These are phyloP conservation scores for Grosmannia serpens DNA, from an alignment of 2,329 filamentous ascomycete genomes.

Conservation along the genomic window DNA sequence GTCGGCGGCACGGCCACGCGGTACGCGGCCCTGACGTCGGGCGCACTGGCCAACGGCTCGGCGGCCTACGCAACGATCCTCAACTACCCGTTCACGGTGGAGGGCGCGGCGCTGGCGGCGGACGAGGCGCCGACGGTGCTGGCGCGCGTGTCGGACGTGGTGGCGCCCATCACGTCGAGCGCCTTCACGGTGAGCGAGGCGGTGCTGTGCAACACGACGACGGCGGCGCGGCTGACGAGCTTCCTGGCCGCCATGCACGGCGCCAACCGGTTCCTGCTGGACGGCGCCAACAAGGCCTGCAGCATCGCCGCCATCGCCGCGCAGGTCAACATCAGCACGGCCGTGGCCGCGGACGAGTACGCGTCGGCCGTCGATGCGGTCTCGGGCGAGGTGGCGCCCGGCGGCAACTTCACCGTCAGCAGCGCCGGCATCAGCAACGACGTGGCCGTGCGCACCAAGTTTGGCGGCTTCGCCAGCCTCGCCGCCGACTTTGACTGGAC, in stretches of 20 bases:
- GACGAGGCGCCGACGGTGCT: constrained; percentile 14
- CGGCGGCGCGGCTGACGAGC: constrained; percentile 9
- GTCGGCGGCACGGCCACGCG: constrained; percentile 18
- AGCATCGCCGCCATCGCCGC: constrained; percentile 14
- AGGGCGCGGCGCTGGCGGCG: constrained; percentile 2
- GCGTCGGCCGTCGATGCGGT: constrained; percentile 12
- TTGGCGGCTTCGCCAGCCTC: constrained; percentile 16
- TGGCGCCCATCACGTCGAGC: constrained; percentile 13
- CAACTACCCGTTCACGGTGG: constrained; percentile 18
- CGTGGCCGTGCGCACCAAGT: constrained; percentile 14
- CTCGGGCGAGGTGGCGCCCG: constrained; percentile 15
- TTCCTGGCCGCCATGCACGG: constrained; percentile 18
- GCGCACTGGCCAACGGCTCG: constrained; percentile 16
- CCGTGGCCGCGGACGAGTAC: constrained; percentile 16
- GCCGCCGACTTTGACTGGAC: neutral
- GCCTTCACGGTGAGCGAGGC: constrained; percentile 15
- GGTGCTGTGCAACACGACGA: constrained; percentile 6
- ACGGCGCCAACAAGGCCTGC: constrained; percentile 11
- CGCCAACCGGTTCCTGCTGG: constrained; percentile 15
- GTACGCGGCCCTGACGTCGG: constrained; percentile 16
- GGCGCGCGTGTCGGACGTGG: constrained; percentile 14
- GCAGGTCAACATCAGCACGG: constrained; percentile 14
- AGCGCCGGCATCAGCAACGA: constrained; percentile 17
- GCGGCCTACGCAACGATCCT: constrained; percentile 20
- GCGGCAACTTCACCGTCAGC: constrained; percentile 17